A percentile compares a stretch with the other conserved stretches of the same genome.
These are phyloP conservation scores for Cochlearia excelsa DNA, from an alignment of 345 rosid species.

Conservation along the genomic window DNA sequence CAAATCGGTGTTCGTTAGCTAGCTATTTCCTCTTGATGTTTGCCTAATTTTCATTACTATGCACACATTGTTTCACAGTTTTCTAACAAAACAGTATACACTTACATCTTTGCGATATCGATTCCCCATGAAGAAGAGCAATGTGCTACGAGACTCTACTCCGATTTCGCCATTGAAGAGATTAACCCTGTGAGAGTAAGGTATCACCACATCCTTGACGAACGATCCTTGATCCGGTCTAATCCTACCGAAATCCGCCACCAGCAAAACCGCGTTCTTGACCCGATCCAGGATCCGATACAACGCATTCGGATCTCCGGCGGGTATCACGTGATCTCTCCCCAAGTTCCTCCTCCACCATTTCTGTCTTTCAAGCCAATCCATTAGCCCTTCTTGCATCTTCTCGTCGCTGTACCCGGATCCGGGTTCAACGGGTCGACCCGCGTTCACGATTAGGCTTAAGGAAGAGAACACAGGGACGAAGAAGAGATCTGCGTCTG, in stretches of 20 bases:
- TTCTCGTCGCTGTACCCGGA: conserved; percentile 72
- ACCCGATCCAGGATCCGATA: conserved; percentile 59
- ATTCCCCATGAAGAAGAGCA: conserved; percentile 98
- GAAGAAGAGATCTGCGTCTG: conserved; percentile 80
- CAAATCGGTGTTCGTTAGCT: not conserved
- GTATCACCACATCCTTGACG: conserved; percentile 83
- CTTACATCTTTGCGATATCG: conserved; percentile 88
- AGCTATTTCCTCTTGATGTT: not conserved
- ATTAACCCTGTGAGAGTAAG: conserved; percentile 83
- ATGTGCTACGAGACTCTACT: conserved; percentile 54
- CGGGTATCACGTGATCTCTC: conserved; percentile 72
- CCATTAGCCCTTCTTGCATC: conserved; percentile 75
- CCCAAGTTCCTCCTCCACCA: conserved; percentile 79
- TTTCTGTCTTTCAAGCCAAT: conserved; percentile 78
- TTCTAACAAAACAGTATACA: too few relatives aligned
- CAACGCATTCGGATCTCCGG: conserved; percentile 93
- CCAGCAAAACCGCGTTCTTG: conserved; percentile 60
- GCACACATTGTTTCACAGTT: not conserved
- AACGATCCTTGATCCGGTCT: conserved; percentile 84
- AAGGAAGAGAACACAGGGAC: conserved; percentile 87
- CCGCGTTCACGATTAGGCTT: conserved; percentile 70
- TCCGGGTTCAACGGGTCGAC: conserved; percentile 37
- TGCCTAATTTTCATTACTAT: not conserved
- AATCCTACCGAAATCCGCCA: conserved; percentile 83
- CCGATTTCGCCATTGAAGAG: conserved; percentile 64